Percentiles rank a stretch among this genome's conserved stretches.
phyloP scores from a whole-genome alignment of 23 red algal genomes.

The Gracilaria domingensis region DNA sequence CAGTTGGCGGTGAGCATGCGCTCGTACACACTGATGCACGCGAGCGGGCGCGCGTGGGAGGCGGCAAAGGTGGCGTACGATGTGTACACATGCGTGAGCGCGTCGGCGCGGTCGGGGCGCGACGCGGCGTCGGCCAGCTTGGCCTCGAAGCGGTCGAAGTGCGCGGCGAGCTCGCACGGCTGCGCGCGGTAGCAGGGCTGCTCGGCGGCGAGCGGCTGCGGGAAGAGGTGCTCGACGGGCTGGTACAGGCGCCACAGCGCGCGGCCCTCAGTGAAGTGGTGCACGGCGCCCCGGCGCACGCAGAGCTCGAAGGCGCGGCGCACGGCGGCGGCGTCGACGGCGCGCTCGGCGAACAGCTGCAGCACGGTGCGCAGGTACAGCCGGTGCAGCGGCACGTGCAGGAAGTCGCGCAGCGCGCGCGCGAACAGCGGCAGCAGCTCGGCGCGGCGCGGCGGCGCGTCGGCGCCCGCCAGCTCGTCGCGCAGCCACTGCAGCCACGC shows the following conservation, averaged over 20 bases:
- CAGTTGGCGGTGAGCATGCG: conserved; percentile 23
- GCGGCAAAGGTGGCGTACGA: conserved; percentile 58
- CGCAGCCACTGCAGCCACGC: conserved; percentile 46
- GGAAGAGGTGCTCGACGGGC: not conserved
- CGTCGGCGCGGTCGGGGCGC: not conserved
- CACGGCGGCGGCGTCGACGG: not conserved
- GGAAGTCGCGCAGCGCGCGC: conserved; percentile 23
- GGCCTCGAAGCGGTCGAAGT: not conserved
- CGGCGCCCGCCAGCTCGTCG: conserved; percentile 45
- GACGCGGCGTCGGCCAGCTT: not conserved
- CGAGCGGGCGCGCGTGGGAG: not conserved
- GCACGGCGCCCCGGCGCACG: conserved; percentile 14
- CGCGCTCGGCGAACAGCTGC: not conserved
- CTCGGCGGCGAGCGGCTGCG: not conserved
- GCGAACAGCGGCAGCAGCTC: not conserved
- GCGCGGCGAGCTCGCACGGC: not conserved
- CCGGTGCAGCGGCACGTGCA: conserved; percentile 5
- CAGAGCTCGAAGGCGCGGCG: not conserved
- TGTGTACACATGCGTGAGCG: conserved; percentile 11
- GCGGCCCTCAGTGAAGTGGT: conserved; percentile 18
- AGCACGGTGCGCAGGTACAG: not conserved
- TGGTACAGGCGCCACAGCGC: not conserved
- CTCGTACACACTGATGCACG: conserved; percentile 49
- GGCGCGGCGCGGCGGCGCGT: not conserved
- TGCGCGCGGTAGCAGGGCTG: not conserved